A percentile compares a stretch with the other conserved stretches of the same genome.
Evolutionary conservation across 129 eudicot genomes (phyloP).

Genomic region (Gnaphalium uliginosum): DNA sequence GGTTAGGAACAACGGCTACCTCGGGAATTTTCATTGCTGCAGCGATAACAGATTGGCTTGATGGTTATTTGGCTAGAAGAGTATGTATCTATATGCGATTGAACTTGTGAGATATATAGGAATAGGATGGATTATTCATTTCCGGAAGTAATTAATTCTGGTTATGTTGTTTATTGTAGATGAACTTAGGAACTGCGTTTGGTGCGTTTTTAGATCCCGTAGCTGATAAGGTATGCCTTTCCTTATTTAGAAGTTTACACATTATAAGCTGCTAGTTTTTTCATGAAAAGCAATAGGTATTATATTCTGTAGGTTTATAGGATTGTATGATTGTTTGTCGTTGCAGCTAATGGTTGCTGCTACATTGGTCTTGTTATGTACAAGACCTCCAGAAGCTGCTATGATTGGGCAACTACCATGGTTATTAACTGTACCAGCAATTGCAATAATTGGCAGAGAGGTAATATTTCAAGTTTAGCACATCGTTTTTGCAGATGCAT

Average conservation of each 20-base stretch:
- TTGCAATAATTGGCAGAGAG: conserved; percentile 95
- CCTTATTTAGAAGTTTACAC: not conserved
- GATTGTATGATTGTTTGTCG: conserved; percentile 21
- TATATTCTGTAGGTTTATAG: conserved; percentile 7
- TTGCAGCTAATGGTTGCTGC: conserved; percentile 99
- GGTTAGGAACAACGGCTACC: conserved; percentile 84
- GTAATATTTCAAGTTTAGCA: conserved; percentile 35
- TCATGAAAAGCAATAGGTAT: not conserved
- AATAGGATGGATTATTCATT: not conserved
- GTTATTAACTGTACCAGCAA: conserved; percentile 84
- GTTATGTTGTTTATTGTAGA: conserved; percentile 39
- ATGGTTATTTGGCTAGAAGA: conserved; percentile 94
- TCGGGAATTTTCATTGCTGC: conserved; percentile 82
- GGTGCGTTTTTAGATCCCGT: conserved; percentile 99
- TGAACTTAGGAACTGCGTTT: conserved; percentile 87
- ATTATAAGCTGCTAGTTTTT: not conserved
- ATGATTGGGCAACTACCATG: conserved; percentile 77
- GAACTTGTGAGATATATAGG: conserved; percentile 6
- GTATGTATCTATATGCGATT: conserved; percentile 36
- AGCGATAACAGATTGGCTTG: conserved; percentile 97
- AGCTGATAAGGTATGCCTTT: conserved; percentile 80
- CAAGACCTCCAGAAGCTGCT: conserved; percentile 76
- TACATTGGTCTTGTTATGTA: conserved; percentile 83
- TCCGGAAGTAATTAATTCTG: not conserved
- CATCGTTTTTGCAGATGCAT: conserved; percentile 17